Percentiles rank a stretch among this genome's conserved stretches.
These are phyloP conservation scores for Calycina marina DNA, from an alignment of 2,329 filamentous ascomycete genomes.

Conservation along the genomic window DNA sequence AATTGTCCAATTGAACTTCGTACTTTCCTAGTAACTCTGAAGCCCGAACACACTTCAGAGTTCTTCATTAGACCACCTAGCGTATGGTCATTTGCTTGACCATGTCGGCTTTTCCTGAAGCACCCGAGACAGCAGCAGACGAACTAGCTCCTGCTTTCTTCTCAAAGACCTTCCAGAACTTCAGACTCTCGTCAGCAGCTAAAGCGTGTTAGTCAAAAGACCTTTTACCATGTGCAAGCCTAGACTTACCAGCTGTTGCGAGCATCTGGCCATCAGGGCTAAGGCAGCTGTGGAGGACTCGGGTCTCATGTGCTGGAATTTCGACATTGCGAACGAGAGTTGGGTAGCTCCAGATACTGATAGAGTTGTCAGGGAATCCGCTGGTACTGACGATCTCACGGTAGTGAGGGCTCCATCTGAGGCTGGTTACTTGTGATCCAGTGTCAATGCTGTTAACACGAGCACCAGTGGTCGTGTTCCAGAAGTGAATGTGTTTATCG, in stretches of 20 bases:
- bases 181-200: conserved; percentile 91
- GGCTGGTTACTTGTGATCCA: conserved; percentile 88
- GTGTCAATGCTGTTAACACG: conserved; percentile 99
- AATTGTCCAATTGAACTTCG: conserved; percentile 27
- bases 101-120: conserved; percentile 69
- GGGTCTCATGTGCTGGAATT: conserved; percentile 92
- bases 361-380: conserved; percentile 96
- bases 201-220: conserved; percentile 20
- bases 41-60: conserved; percentile 15
- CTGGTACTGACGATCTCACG: conserved; percentile 96
- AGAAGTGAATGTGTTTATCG: conserved; percentile 98
- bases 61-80: conserved; percentile 30
- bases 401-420: conserved; percentile 94
- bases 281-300: conserved; percentile 90
- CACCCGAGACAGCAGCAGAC: conserved; percentile 47
- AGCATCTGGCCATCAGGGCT: conserved; percentile 97
- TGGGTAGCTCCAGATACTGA: conserved; percentile 99
- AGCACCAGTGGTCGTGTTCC: conserved; percentile 96
- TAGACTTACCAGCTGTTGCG: conserved; percentile 63
- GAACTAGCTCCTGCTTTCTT: conserved; percentile 74
- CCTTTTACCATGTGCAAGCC: neutral
- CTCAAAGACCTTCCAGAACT: conserved; percentile 99
- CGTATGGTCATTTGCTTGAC: conserved; percentile 93
- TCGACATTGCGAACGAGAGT: conserved; percentile 94
- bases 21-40: conserved; percentile 21